These are phyloP conservation scores for Alternaria sp. DNA, from an alignment of 2,329 filamentous ascomycete species.

Conservation along the genomic window DNA sequence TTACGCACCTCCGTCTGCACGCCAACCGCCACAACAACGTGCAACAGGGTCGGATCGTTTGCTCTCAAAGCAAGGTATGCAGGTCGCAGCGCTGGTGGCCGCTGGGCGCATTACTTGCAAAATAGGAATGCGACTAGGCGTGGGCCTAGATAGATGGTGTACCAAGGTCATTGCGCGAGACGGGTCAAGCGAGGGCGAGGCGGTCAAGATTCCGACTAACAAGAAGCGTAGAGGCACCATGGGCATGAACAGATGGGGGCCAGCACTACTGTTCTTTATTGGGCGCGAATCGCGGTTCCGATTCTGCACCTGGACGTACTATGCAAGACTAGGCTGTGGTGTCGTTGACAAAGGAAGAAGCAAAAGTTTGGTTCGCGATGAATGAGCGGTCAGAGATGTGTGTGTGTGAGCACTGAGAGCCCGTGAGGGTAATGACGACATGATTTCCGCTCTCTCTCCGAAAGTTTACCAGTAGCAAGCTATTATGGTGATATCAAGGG, in stretches of 20 bases:
- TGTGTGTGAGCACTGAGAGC: background rate
- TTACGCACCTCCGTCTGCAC: slow-evolving; percentile 4
- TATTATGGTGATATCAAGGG: background rate
- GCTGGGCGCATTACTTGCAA: background rate
- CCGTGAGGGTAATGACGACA: slow-evolving; percentile 3
- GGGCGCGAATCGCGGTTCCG: background rate
- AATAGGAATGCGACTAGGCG: background rate
- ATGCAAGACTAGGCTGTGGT: background rate
- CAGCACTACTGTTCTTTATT: background rate
- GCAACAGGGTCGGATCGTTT: background rate
- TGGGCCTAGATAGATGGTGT: background rate
- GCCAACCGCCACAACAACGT: slow-evolving; percentile 12
- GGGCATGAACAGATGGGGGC: background rate
- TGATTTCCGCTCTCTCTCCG: background rate
- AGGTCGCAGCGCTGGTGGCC: background rate
- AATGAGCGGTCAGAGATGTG: background rate
- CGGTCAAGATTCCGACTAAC: slow-evolving; percentile 2
- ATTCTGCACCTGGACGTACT: background rate
- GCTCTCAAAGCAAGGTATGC: background rate
- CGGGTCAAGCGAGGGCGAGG: too few species aligned
- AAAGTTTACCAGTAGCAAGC: background rate
- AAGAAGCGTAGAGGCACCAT: too few species aligned
- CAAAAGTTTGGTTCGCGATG: background rate
- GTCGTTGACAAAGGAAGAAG: background rate
- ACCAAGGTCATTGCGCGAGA: background rate